Conservation (phyloP, 164 flowering plant species). For the Annona cherimola region DNA sequence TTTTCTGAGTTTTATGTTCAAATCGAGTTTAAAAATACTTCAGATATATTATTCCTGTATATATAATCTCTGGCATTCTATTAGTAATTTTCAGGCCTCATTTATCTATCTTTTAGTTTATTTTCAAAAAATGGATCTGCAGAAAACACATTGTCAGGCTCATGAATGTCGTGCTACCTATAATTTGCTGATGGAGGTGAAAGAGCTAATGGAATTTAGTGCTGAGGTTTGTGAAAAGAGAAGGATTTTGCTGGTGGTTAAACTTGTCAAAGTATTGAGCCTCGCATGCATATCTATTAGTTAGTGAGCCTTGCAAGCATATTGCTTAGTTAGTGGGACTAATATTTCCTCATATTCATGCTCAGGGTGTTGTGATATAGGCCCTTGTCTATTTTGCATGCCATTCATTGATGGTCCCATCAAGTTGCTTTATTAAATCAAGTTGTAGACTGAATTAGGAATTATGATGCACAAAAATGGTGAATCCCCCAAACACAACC, state of each 20-base stretch:
- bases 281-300: too few species aligned
- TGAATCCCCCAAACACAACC: too few species aligned
- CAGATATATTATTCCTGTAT: not conserved
- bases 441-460: not conserved
- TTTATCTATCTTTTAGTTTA: not conserved
- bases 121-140: slow-evolving; percentile 6
- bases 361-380: not conserved
- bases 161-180: slow-evolving; percentile 79
- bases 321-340: not conserved
- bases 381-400: too few species aligned
- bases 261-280: too few species aligned
- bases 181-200: slow-evolving; percentile 83
- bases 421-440: too few species aligned
- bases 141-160: slow-evolving; percentile 75
- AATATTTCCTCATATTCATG: not conserved
- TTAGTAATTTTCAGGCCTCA: not conserved
- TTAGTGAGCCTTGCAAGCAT: not conserved
- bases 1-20: slow-evolving; percentile 66
- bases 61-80: not conserved
- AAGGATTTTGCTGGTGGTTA: slow-evolving; percentile 2
- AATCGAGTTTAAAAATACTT: slow-evolving; percentile 52
- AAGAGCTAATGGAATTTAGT: slow-evolving; percentile 66
- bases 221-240: slow-evolving; percentile 55
- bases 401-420: not conserved
- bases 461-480: too few species aligned